Percentiles rank a stretch among this genome's conserved stretches.
Evolutionary conservation across 768 basidiomycete genomes (phyloP).

Genomic region (Hygrophorus russula): DNA sequence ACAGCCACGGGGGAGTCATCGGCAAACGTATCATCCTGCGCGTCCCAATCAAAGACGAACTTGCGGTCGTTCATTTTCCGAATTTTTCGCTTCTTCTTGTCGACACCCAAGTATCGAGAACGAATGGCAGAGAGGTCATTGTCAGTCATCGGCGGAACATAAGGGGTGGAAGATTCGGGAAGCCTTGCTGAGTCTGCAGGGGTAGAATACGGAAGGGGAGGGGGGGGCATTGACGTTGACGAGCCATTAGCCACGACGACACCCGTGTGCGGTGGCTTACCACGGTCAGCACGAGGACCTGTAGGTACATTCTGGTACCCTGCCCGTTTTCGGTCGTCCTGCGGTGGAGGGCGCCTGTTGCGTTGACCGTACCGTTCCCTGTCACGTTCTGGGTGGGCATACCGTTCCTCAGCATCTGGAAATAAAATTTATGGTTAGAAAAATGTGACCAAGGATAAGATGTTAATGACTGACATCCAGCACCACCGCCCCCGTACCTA

Average conservation of each 20-base stretch:
- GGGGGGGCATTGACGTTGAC: slow-evolving; percentile 27
- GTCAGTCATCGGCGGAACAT: slow-evolving; percentile 63
- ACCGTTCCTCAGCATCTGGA: slow-evolving; percentile 40
- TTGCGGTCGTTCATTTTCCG: slow-evolving; percentile 94
- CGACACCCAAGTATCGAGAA: slow-evolving; percentile 89
- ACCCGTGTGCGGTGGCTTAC: slow-evolving; percentile 27
- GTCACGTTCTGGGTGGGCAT: slow-evolving; percentile 40
- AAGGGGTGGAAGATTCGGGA: slow-evolving; percentile 24
- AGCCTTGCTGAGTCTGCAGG: slow-evolving; percentile 9
- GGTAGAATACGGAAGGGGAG: slow-evolving; percentile 7
- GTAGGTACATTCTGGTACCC: slow-evolving; percentile 68
- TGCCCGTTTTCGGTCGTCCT: slow-evolving; percentile 24
- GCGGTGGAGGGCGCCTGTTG: slow-evolving; percentile 28
- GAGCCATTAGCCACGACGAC: slow-evolving; percentile 18
- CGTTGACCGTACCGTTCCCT: slow-evolving; percentile 29
- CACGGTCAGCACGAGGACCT: slow-evolving; percentile 71
- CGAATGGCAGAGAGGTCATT: slow-evolving; percentile 75
- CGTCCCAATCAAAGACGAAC: slow-evolving; percentile 99
- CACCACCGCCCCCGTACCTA: slow-evolving; percentile 24
- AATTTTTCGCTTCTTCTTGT: slow-evolving; percentile 89
- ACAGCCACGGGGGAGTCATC: slow-evolving; percentile 65
- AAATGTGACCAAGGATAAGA: slow-evolving; percentile 5
- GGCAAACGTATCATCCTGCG: slow-evolving; percentile 86
- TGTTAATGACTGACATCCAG: slow-evolving; percentile 25
- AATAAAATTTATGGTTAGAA: slow-evolving; percentile 8